phyloP scores from a whole-genome alignment of 345 rosid genomes.

The Euphorbia peplus region DNA sequence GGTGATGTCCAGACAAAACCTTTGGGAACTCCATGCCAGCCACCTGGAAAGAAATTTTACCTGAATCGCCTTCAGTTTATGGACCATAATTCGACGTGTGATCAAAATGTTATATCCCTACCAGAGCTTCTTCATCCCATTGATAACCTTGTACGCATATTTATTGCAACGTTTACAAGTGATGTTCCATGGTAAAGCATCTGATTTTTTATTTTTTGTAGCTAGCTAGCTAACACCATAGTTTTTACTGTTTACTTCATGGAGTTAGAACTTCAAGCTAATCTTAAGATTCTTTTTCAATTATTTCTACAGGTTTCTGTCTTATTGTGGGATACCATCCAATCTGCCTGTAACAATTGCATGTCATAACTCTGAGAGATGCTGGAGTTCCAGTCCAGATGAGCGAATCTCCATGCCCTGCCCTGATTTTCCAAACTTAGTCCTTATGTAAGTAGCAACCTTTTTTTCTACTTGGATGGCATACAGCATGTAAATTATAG shows the following conservation, averaged over 20 bases:
- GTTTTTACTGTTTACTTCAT: constrained; percentile 10
- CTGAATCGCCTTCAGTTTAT: constrained; percentile 62
- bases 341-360: constrained; percentile 83
- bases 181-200: constrained; percentile 66
- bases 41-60: constrained; percentile 72
- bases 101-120: constrained; percentile 51
- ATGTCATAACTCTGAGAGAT: constrained; percentile 68
- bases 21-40: constrained; percentile 17
- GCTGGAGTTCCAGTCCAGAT: constrained; percentile 76
- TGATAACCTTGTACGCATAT: constrained; percentile 55
- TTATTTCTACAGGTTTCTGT: constrained; percentile 53
- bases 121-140: constrained; percentile 75
- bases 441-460: constrained; percentile 56
- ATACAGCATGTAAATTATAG: not conserved
- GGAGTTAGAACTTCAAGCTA: constrained; percentile 9
- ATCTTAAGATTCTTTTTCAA: constrained; percentile 21
- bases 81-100: constrained; percentile 35
- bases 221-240: constrained; percentile 2
- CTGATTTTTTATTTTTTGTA: constrained; percentile 5
- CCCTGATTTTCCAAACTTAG: constrained; percentile 64
- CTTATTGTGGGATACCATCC: constrained; percentile 63
- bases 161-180: constrained; percentile 84
- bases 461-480: constrained; percentile 15
- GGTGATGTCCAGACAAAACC: constrained; percentile 21
- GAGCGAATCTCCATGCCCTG: constrained; percentile 55